These are phyloP conservation scores for Cercospora sojina DNA, from an alignment of 2,329 filamentous ascomycete genomes.

Conservation along the genomic window DNA sequence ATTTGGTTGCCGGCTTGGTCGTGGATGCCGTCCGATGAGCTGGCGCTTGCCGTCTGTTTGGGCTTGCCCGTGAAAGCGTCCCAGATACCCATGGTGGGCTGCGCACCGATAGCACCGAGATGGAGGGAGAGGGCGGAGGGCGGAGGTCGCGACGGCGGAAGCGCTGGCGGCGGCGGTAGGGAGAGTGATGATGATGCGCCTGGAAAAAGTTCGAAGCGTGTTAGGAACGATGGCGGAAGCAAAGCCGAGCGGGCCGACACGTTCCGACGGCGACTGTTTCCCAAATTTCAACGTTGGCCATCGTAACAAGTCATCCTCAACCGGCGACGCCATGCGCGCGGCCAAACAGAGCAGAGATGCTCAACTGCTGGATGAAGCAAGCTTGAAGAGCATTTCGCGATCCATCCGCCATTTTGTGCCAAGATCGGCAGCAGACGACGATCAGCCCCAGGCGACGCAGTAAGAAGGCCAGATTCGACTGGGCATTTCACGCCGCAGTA, in stretches of 20 bases:
- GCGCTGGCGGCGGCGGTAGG: constrained; percentile 5
- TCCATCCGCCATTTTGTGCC: constrained; percentile 24
- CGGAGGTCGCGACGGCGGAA: constrained; percentile 8
- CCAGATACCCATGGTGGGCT: constrained; percentile 55
- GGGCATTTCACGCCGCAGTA: neutral
- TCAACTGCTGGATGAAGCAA: constrained; percentile 17
- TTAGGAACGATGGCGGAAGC: neutral
- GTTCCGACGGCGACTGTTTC: neutral
- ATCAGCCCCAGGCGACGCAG: constrained; percentile 21
- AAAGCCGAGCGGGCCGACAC: constrained; percentile 8
- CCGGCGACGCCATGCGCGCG: neutral
- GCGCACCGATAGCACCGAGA: constrained; percentile 15
- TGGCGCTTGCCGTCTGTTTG: constrained; percentile 44
- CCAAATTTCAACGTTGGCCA: neutral
- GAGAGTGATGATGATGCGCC: constrained; percentile 10
- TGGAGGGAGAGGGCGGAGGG: constrained; percentile 5
- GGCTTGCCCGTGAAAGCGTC: constrained; percentile 60
- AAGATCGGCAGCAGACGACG: neutral
- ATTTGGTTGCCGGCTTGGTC: constrained; percentile 36
- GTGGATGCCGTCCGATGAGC: constrained; percentile 43
- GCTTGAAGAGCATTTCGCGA: constrained; percentile 21
- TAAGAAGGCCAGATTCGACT: constrained; percentile 22
- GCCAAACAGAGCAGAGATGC: neutral
- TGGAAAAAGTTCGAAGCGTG: constrained; percentile 7
- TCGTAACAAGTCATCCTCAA: neutral